Base-by-base conservation (phyloP, 352 stramenopile species). In the Pythium brassicae region DNA sequence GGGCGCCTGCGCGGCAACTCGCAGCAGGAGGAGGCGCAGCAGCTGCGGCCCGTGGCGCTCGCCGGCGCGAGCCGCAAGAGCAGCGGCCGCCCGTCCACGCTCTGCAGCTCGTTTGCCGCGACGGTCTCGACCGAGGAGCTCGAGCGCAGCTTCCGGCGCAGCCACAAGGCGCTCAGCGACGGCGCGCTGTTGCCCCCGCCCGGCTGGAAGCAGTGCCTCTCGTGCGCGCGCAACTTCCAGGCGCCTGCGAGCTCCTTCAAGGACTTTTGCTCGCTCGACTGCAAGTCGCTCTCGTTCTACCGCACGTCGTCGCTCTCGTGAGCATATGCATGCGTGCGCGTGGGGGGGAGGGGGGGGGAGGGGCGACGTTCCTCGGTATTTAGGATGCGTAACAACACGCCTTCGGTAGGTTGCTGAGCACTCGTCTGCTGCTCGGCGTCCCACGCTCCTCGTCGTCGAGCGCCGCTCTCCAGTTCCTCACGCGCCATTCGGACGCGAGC, bases 251-350 rank as follows among this genome's bases (percentile, higher is more conserved):
- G 74, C 65, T 66, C 63, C 48, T 89, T 81, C 65, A 58, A 61
- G 27, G 62, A 70, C 59, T 86, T 83, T 53, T 91, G 81, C 62
- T 91, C 81, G 61, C 55, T 89, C 35, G 81, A 91, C 66, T 91
- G 81, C 71, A 91, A 85, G 68, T 87, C 81, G 26, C 74, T 78
- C 22, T 76, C 81, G 59, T 62, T 82, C 48, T 82, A 83, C 56
- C 72, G 59, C 57, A 44, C 32, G 20, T 17, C 49, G 39, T 64
- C 20, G 49, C 20, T 25, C 0, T 25, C 7, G 35, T 10, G 12
- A 40, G 42, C n/a, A 35, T 6, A 34, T 48, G 27, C n/a, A 27
- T 47, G 34, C 6, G 32, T 42, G 44, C 14, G 35, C 49, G 39
- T 50, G 32, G 14, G 32, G 14, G 32, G 14, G 32, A 37, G 32